Percentiles rank a stretch among this genome's conserved stretches.
These are phyloP conservation scores for Huntiella moniliformis DNA, from an alignment of 2,329 filamentous ascomycete species.

Conservation along the genomic window DNA sequence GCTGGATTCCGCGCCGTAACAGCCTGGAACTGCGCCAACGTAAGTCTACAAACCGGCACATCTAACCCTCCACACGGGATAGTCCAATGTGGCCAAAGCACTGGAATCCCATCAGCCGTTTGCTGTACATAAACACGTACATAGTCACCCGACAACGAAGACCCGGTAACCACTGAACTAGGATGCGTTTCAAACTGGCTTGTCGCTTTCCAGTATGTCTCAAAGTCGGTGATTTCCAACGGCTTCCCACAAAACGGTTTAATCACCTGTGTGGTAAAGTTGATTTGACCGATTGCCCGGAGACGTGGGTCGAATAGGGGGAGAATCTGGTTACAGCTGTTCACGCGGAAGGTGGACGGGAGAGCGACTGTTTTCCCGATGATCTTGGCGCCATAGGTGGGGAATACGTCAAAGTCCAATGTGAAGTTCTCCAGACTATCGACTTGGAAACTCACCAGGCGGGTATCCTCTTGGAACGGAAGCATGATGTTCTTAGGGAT, in stretches of 20 bases:
- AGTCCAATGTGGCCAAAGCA: constrained; percentile 75
- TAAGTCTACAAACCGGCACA: constrained; percentile 63
- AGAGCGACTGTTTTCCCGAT: constrained; percentile 91
- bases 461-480: constrained; percentile 89
- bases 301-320: constrained; percentile 85
- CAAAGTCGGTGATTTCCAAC: constrained; percentile 92
- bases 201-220: constrained; percentile 98
- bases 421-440: constrained; percentile 85
- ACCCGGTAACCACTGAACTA: constrained; percentile 79
- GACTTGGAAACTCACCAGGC: constrained; percentile 85
- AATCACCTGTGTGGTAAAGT: constrained; percentile 87
- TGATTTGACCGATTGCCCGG: constrained; percentile 80
- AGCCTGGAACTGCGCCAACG: constrained; percentile 49
- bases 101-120: constrained; percentile 69
- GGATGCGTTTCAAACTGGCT: constrained; percentile 65
- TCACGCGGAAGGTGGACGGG: constrained; percentile 62
- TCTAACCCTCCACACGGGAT: constrained; percentile 58
- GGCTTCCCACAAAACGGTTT: constrained; percentile 87
- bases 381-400: constrained; percentile 90
- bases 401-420: constrained; percentile 93
- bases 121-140: constrained; percentile 81
- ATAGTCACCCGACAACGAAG: constrained; percentile 90
- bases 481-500: constrained; percentile 93
- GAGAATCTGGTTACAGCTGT: constrained; percentile 51
- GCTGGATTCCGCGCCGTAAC: constrained; percentile 27